Evolutionary conservation across 257 asterid species (phyloP).

Genomic region (Solanum clarkiae): DNA sequence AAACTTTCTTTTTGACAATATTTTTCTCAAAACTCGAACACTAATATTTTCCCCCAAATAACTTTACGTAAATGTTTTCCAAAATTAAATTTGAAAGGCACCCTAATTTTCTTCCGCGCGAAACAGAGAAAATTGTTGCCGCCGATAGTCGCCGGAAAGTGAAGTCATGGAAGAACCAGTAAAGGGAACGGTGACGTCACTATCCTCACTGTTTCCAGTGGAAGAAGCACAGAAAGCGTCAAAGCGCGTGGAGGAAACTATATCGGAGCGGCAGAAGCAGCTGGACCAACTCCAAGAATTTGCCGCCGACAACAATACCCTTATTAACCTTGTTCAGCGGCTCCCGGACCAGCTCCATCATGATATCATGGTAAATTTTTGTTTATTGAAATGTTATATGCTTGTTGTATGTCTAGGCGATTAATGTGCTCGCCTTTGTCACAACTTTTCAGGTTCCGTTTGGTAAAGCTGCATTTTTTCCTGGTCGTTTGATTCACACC

Average conservation of each 20-base stretch:
- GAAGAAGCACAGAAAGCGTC: slow-evolving; percentile 72
- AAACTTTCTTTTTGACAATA: no score
- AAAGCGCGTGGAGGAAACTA: slow-evolving; percentile 48
- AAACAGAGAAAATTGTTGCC: neutral
- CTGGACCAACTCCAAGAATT: slow-evolving; percentile 47
- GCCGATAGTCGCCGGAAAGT: neutral
- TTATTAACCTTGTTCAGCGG: slow-evolving; percentile 59
- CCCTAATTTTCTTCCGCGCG: neutral
- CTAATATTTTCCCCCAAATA: neutral
- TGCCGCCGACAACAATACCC: slow-evolving; percentile 38
- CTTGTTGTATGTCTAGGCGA: neutral
- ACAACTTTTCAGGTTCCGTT: slow-evolving; percentile 51
- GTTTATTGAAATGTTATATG: neutral
- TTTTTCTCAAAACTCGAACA: no score
- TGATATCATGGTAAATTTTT: slow-evolving; percentile 48
- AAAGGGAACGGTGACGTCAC: slow-evolving; percentile 57
- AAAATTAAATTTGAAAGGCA: neutral
- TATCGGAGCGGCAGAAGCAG: slow-evolving; percentile 38
- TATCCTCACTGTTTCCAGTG: slow-evolving; percentile 47
- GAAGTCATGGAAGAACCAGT: neutral
- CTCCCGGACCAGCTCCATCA: slow-evolving; percentile 82
- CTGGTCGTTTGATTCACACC: slow-evolving; percentile 80
- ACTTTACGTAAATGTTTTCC: neutral
- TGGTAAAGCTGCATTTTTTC: slow-evolving; percentile 90
- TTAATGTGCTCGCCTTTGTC: neutral